Percentiles rank a stretch among this genome's conserved stretches.
These are phyloP conservation scores for Zoysia matrella DNA, from an alignment of 202 grass and related monocot genomes.

Conservation along the genomic window DNA sequence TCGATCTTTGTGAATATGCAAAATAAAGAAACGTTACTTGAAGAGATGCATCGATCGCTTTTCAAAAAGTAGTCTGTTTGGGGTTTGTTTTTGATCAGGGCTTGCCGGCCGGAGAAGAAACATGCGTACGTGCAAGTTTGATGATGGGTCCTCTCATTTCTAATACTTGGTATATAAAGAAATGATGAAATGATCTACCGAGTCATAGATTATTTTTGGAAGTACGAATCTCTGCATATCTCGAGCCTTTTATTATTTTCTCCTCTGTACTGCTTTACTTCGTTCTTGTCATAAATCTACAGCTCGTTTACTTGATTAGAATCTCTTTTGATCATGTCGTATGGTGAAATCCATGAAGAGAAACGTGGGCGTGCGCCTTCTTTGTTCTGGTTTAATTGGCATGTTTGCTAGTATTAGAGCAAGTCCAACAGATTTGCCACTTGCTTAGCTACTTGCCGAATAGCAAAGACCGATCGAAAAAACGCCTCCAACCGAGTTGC, in stretches of 20 bases:
- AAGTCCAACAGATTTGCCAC: neutral
- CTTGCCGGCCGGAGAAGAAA: constrained; percentile 2
- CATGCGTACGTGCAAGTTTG: neutral
- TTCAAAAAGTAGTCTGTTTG: neutral
- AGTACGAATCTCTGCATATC: neutral
- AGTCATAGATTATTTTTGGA: neutral
- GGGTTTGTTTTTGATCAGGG: neutral
- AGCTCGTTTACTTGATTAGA: neutral
- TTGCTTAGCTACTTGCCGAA: too few species aligned
- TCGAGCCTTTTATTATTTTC: neutral
- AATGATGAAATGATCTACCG: neutral
- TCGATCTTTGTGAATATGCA: neutral
- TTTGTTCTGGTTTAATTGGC: neutral
- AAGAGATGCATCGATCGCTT: neutral
- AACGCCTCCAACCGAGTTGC: too few species aligned
- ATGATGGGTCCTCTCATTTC: too few species aligned
- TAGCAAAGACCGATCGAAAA: neutral
- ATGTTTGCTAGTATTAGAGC: neutral
- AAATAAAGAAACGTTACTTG: neutral
- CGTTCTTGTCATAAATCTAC: neutral
- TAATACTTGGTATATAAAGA: too few species aligned
- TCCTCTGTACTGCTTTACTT: neutral
- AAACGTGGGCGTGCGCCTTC: neutral
- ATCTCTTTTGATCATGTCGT: neutral
- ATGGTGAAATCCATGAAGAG: neutral